Conservation (phyloP, 257 asterid genomes). For the Nicotiana attenuata region DNA sequence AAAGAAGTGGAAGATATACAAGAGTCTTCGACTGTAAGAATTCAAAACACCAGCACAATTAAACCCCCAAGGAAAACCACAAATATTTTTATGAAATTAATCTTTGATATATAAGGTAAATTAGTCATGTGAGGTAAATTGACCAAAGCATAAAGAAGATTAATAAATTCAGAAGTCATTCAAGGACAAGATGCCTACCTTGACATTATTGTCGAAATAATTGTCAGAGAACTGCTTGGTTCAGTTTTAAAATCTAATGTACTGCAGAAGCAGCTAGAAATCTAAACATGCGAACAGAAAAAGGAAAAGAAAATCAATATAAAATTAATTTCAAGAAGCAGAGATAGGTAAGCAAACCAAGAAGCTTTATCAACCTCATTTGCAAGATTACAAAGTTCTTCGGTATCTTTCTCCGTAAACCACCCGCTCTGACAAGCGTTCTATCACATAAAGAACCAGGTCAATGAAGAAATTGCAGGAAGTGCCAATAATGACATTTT, state of each 20-base stretch:
- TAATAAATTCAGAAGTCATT: neutral
- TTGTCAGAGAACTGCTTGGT: slow-evolving; percentile 36
- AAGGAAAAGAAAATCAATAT: slow-evolving; percentile 2
- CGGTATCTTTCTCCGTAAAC: slow-evolving; percentile 64
- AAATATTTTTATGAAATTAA: neutral
- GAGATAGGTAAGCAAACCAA: neutral
- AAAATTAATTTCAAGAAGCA: slow-evolving; percentile 4
- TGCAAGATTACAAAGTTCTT: slow-evolving; percentile 49
- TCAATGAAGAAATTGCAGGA: neutral
- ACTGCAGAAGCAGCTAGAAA: slow-evolving; percentile 43
- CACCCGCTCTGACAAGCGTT: slow-evolving; percentile 70
- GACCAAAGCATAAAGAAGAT: slow-evolving; percentile 7
- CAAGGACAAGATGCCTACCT: slow-evolving; percentile 42
- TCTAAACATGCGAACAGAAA: slow-evolving; percentile 29
- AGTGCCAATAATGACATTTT: neutral
- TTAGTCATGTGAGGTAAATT: slow-evolving; percentile 12
- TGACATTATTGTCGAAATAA: slow-evolving; percentile 53
- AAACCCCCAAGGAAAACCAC: neutral
- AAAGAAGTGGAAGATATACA: neutral
- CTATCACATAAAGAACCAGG: slow-evolving; percentile 38
- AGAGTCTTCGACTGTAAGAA: neutral
- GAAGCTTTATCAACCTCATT: slow-evolving; percentile 41
- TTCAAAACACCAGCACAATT: neutral
- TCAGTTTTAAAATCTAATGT: slow-evolving; percentile 37
- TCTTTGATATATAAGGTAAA: slow-evolving; percentile 1